Conservation (phyloP, 306 rosid genomes). For the Lablab purpureus region DNA sequence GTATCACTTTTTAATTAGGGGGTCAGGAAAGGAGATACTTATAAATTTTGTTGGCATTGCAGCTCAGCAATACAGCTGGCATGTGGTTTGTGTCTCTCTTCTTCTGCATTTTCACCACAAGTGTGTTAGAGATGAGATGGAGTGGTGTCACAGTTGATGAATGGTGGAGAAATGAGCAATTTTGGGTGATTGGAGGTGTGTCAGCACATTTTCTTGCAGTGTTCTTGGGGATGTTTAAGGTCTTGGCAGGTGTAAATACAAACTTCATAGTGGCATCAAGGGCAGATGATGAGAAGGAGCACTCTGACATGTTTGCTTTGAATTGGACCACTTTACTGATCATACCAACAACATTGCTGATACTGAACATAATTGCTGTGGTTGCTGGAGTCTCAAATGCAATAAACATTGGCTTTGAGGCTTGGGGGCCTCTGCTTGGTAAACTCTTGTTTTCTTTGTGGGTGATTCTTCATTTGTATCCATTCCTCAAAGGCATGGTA, state of each 20-base stretch:
- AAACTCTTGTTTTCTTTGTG: conserved; percentile 70
- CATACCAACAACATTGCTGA: conserved; percentile 75
- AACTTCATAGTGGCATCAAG: conserved; percentile 63
- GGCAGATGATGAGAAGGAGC: conserved; percentile 38
- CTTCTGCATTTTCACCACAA: conserved; percentile 64
- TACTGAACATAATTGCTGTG: conserved; percentile 66
- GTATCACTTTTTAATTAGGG: too few species aligned
- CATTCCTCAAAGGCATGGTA: conserved; percentile 69
- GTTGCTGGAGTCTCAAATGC: conserved; percentile 74
- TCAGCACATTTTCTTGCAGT: conserved; percentile 72
- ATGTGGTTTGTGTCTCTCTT: conserved; percentile 79
- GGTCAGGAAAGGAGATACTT: too few species aligned
- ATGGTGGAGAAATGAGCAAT: conserved; percentile 89
- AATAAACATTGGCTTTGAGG: conserved; percentile 63
- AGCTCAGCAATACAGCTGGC: conserved; percentile 62
- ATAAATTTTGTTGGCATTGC: conserved; percentile 45
- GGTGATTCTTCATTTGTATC: conserved; percentile 78
- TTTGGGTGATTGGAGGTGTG: conserved; percentile 81
- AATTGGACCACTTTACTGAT: conserved; percentile 72
- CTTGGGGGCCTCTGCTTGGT: conserved; percentile 76
- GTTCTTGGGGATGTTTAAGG: conserved; percentile 66
- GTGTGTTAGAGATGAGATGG: conserved; percentile 79
- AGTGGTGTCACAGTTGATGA: conserved; percentile 71
- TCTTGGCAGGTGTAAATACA: conserved; percentile 66
- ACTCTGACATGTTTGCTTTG: conserved; percentile 49